These are phyloP conservation scores for Artemisia annua DNA, from an alignment of 129 eudicot species.

Conservation along the genomic window DNA sequence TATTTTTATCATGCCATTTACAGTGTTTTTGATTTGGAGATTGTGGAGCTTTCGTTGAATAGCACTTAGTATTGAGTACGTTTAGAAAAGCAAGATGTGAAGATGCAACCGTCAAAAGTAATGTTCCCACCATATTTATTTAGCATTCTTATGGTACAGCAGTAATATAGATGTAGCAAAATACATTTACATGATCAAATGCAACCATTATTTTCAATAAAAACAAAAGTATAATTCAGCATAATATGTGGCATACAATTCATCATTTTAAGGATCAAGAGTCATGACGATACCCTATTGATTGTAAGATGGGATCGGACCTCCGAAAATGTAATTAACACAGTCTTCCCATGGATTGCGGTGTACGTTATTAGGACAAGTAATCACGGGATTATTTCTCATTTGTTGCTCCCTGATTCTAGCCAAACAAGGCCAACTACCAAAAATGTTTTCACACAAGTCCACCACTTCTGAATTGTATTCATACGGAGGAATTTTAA, in stretches of 20 bases:
- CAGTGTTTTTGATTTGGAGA: no score
- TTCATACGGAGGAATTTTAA: constrained; percentile 43
- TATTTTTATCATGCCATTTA: no score
- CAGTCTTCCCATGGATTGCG: constrained; percentile 48
- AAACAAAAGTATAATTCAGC: no score
- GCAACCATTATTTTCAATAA: no score
- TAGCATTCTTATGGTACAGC: no score
- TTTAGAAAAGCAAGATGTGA: no score
- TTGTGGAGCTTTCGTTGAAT: no score
- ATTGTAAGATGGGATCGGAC: constrained; percentile 30
- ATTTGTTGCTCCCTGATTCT: constrained; percentile 40
- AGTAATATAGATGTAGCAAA: no score
- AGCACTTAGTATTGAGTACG: no score
- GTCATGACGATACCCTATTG: constrained; percentile 1
- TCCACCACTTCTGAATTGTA: constrained; percentile 66
- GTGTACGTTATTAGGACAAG: constrained; percentile 7
- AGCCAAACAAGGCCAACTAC: constrained; percentile 80
- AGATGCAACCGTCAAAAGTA: no score
- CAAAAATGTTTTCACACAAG: constrained; percentile 73
- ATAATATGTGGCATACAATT: neutral
- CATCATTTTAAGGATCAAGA: neutral
- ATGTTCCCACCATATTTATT: no score
- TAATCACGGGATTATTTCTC: constrained; percentile 1
- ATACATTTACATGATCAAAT: no score
- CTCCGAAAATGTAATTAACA: constrained; percentile 64